Conservation (phyloP, 2,329 filamentous ascomycete species). For the Stachybotrys chlorohalonatus region DNA sequence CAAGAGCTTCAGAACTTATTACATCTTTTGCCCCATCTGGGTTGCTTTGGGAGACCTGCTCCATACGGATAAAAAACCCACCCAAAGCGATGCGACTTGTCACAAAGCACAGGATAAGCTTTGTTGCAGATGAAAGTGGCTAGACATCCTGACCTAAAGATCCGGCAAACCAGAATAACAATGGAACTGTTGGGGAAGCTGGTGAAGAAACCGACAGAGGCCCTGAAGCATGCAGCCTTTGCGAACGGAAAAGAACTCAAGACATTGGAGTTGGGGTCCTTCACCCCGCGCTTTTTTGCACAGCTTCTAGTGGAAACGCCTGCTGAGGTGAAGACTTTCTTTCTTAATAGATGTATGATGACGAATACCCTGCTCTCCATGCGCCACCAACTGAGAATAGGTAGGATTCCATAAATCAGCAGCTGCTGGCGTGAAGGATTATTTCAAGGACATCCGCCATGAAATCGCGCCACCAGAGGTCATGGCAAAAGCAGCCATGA, state of each 20-base stretch:
- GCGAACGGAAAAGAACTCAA: slow-evolving; percentile 1
- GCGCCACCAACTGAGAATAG: background rate
- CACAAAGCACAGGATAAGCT: too few species aligned
- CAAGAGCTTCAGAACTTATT: too few species aligned
- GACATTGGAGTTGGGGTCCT: slow-evolving; percentile 10
- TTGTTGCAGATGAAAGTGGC: too few species aligned
- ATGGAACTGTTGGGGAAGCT: too few species aligned
- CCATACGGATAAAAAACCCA: too few species aligned
- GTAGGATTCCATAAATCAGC: slow-evolving; percentile 5
- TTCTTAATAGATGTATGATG: slow-evolving; percentile 8
- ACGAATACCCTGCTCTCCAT: background rate
- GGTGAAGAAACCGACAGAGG: slow-evolving; percentile 5
- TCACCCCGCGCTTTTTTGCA: slow-evolving; percentile 11
- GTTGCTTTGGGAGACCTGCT: too few species aligned
- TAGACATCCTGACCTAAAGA: too few species aligned
- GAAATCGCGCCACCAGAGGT: slow-evolving; percentile 5
- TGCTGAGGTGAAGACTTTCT: slow-evolving; percentile 8
- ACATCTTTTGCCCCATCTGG: too few species aligned
- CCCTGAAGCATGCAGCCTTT: background rate
- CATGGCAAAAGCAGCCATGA: slow-evolving; percentile 9
- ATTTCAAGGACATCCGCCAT: slow-evolving; percentile 9
- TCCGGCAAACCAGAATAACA: too few species aligned
- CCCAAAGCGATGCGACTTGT: too few species aligned
- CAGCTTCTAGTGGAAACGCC: slow-evolving; percentile 6
- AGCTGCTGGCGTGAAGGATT: slow-evolving; percentile 3